Base-by-base conservation (phyloP, 148 eudicot genomes). In the Rhododendron williamsianum region DNA sequence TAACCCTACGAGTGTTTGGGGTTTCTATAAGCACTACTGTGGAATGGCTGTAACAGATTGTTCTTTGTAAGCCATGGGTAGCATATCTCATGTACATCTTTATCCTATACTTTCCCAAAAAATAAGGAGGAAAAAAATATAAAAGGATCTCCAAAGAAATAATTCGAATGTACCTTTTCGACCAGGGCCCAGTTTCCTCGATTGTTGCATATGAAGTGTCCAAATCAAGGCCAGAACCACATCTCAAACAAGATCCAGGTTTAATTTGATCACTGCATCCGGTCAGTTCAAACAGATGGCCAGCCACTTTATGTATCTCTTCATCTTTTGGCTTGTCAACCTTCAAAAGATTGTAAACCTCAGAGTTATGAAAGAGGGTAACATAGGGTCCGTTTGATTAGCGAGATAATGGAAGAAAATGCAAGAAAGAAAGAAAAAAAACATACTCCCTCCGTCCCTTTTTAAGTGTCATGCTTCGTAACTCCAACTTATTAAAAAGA, bases 241-340 rank as follows among this genome's bases (percentile, higher is more conserved):
- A 96, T 79, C 86, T 90, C 88, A 91, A 90, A 90, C 99, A 96
- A 85, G 86, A 78, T 43, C 89, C 97, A 60, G 96, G 89, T 86
- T 91, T 85, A 81, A 90, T 84, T 73, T 83, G 77, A 84, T 82
- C 80, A 36, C 83, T 51, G 46, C 48, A 72, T 82, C 80, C 67
- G 46, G 76, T 88, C 82, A 84, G 88, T 85, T 92, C 84, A 85
- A 86, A 89, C 69, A 93, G 51, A 72, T 69, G 88, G 65, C 87
- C 84, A 88, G 98, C 97, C 81, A 93, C 87, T 85, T 85, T 83
- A 78, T 52, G 80, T 10, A 94, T 79, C 85, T 85, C 91, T 67
- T 87, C 87, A 79, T 41, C 81, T 74, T 88, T 86, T 82, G 77
- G 87, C 85, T 78, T 79, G 36, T 81, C 88, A 77, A 63, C 93